phyloP scores from a whole-genome alignment of 164 flowering plant species.

The Buxus sempervirens region DNA sequence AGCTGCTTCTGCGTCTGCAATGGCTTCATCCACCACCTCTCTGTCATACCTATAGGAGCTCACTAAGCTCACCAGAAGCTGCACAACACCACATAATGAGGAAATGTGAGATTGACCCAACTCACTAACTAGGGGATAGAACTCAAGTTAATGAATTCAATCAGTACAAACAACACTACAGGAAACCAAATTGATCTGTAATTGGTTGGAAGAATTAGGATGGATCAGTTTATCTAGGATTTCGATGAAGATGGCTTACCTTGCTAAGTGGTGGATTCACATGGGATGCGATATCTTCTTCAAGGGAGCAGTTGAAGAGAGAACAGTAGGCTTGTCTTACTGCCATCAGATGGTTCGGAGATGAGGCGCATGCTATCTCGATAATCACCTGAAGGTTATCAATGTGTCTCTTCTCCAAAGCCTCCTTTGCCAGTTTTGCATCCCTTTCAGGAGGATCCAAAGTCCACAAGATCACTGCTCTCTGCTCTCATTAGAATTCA shows the following conservation, averaged over 20 bases:
- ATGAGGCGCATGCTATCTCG: slow-evolving; percentile 69
- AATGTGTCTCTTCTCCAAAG: slow-evolving; percentile 34
- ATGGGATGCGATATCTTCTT: slow-evolving; percentile 52
- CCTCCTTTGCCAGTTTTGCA: slow-evolving; percentile 59
- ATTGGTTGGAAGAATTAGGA: neutral
- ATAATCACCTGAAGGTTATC: slow-evolving; percentile 45
- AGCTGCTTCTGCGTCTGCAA: slow-evolving; percentile 51
- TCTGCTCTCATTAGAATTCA: slow-evolving; percentile 29
- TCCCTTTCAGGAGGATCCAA: slow-evolving; percentile 75
- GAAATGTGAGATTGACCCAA: neutral
- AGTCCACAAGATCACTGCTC: slow-evolving; percentile 65
- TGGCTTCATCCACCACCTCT: slow-evolving; percentile 39
- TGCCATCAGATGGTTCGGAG: slow-evolving; percentile 65
- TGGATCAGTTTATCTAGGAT: neutral
- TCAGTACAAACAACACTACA: neutral
- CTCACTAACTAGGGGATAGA: too few relatives aligned
- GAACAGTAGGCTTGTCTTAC: slow-evolving; percentile 66
- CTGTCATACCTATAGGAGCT: slow-evolving; percentile 67
- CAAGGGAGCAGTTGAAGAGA: slow-evolving; percentile 62
- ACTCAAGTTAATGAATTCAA: neutral
- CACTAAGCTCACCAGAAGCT: slow-evolving; percentile 63
- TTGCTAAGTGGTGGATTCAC: slow-evolving; percentile 42
- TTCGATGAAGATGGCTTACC: slow-evolving; percentile 28
- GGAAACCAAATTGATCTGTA: neutral
- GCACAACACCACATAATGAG: slow-evolving; percentile 15